Evolutionary conservation across 495 filamentous ascomycete genomes (phyloP).

Genomic region (Lineolata rhizophorae): DNA sequence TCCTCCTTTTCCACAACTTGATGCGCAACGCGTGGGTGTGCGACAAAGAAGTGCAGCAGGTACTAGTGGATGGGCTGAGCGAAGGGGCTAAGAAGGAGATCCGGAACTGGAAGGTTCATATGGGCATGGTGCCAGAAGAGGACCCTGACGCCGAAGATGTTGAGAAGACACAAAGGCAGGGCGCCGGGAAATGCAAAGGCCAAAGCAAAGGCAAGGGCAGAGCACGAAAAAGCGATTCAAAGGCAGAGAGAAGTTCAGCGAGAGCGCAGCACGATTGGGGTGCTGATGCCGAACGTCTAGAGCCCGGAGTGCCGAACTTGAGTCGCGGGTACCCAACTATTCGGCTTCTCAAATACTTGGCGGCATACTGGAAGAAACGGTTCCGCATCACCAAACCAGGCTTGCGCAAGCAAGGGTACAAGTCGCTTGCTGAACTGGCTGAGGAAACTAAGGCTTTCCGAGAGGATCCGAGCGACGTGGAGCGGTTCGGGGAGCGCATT

Average conservation of each 20-base stretch:
- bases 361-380: slow-evolving; percentile 70
- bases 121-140: slow-evolving; percentile 30
- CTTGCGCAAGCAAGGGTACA: slow-evolving; percentile 77
- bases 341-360: slow-evolving; percentile 48
- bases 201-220: slow-evolving; percentile 2
- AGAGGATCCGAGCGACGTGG: slow-evolving; percentile 35
- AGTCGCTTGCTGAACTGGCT: slow-evolving; percentile 42
- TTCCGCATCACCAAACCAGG: slow-evolving; percentile 61
- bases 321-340: slow-evolving; percentile 68
- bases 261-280: slow-evolving; percentile 40
- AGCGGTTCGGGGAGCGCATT: slow-evolving; percentile 55
- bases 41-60: slow-evolving; percentile 55
- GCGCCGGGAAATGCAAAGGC: slow-evolving; percentile 2
- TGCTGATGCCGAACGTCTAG: slow-evolving; percentile 40
- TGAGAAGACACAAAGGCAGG: not conserved
- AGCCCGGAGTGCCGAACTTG: slow-evolving; percentile 46
- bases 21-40: slow-evolving; percentile 73
- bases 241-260: slow-evolving; percentile 1
- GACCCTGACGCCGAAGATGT: slow-evolving; percentile 18
- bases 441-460: slow-evolving; percentile 40
- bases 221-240: no score
- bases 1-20: slow-evolving; percentile 71
- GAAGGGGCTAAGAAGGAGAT: slow-evolving; percentile 46
- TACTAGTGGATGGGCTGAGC: slow-evolving; percentile 48
- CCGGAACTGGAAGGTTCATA: slow-evolving; percentile 46